Conservation (phyloP, 257 asterid species). For the Eustoma russellianum region DNA sequence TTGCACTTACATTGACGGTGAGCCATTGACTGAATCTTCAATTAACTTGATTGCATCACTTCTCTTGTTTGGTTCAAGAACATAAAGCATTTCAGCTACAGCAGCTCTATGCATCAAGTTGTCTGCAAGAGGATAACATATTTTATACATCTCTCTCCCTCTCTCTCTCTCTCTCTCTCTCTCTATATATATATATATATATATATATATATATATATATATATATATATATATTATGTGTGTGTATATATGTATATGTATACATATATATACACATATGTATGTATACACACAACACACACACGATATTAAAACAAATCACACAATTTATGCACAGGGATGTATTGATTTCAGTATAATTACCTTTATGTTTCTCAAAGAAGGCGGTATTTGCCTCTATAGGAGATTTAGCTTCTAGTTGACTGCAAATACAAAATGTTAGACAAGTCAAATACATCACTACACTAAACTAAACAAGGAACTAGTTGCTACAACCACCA, state of each 20-base stretch:
- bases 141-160: too few species aligned
- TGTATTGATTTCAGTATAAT: background rate
- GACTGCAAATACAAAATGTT: constrained; percentile 34
- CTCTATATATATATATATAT: too few species aligned
- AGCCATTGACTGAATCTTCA: constrained; percentile 53
- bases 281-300: too few species aligned
- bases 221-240: too few species aligned
- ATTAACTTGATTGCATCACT: constrained; percentile 61
- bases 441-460: background rate
- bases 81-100: constrained; percentile 75
- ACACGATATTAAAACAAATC: too few species aligned
- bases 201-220: too few species aligned
- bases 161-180: too few species aligned
- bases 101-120: constrained; percentile 83
- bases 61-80: constrained; percentile 74
- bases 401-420: constrained; percentile 72
- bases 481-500: background rate
- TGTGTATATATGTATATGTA: too few species aligned
- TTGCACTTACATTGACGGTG: constrained; percentile 44
- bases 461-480: background rate
- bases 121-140: constrained; percentile 36
- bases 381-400: constrained; percentile 61
- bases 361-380: constrained; percentile 76
- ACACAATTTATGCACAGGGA: too few species aligned
- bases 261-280: too few species aligned